Conservation (phyloP, 2,329 filamentous ascomycete species). For the Incumbomyces lentus region DNA sequence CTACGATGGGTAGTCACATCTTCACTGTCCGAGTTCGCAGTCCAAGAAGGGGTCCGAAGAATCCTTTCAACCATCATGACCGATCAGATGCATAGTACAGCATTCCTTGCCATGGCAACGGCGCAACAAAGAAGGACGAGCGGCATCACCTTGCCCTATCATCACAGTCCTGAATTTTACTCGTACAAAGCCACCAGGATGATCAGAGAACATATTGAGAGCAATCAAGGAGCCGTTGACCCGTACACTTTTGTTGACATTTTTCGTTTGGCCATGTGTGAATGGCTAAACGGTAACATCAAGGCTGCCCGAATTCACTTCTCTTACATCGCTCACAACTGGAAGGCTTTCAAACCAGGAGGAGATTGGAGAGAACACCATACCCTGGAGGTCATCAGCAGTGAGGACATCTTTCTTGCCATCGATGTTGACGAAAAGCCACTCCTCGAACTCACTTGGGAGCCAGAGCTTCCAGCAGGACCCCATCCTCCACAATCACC, state of each 20-base stretch:
- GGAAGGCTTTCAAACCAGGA: background rate
- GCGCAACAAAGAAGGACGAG: slow-evolving; percentile 1
- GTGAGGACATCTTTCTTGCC: slow-evolving; percentile 4
- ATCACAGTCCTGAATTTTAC: slow-evolving; percentile 13
- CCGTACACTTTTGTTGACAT: slow-evolving; percentile 14
- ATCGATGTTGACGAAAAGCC: slow-evolving; percentile 6
- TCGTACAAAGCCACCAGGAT: slow-evolving; percentile 12
- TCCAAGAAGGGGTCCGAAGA: slow-evolving; percentile 1
- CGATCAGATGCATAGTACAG: background rate
- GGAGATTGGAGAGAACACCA: background rate
- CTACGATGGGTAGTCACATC: slow-evolving; percentile 3
- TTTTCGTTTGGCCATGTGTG: slow-evolving; percentile 12
- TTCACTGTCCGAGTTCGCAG: background rate
- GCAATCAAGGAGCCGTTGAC: slow-evolving; percentile 3
- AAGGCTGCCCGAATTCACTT: slow-evolving; percentile 12
- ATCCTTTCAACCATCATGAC: background rate
- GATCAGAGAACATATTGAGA: slow-evolving; percentile 10
- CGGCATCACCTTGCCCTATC: background rate
- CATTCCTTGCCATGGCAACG: slow-evolving; percentile 4
- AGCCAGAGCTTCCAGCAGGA: background rate
- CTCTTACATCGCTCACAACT: slow-evolving; percentile 8
- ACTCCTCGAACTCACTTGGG: slow-evolving; percentile 1
- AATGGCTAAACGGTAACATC: slow-evolving; percentile 13
- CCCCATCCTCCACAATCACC: background rate
- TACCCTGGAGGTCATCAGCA: slow-evolving; percentile 4